phyloP scores from a whole-genome alignment of 2,329 filamentous ascomycete genomes.

The Didymella keratinophila region DNA sequence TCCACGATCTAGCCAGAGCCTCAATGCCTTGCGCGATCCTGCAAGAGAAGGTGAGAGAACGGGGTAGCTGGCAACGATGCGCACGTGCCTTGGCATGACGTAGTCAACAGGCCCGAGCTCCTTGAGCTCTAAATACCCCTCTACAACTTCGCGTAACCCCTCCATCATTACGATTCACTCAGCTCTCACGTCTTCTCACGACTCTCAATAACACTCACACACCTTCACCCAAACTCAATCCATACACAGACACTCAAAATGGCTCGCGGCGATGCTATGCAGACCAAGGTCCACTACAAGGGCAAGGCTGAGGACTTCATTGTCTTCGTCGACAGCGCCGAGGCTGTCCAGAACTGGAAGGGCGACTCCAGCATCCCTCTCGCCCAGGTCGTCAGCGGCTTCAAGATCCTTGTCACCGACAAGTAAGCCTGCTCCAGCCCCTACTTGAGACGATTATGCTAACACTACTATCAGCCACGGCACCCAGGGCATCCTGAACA shows the following conservation, averaged over 20 bases:
- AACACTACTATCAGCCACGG: slow-evolving; percentile 70
- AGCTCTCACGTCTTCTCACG: slow-evolving; percentile 14
- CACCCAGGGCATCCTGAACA: slow-evolving; percentile 78
- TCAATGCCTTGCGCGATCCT: slow-evolving; percentile 21
- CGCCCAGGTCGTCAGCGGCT: slow-evolving; percentile 83
- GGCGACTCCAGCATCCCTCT: slow-evolving; percentile 79
- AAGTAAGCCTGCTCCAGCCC: slow-evolving; percentile 67
- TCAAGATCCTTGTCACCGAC: slow-evolving; percentile 89
- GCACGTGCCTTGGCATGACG: slow-evolving; percentile 46
- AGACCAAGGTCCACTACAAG: slow-evolving; percentile 87
- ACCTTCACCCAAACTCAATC: not conserved
- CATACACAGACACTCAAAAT: slow-evolving; percentile 31
- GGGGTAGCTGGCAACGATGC: slow-evolving; percentile 7
- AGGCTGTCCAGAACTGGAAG: slow-evolving; percentile 82
- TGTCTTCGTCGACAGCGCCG: slow-evolving; percentile 67
- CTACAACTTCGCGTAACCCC: slow-evolving; percentile 39
- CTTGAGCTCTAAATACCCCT: slow-evolving; percentile 44
- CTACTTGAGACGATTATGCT: not conserved
- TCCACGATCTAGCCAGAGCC: slow-evolving; percentile 29
- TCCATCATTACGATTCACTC: slow-evolving; percentile 24
- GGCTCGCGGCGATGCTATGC: slow-evolving; percentile 59
- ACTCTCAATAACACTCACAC: not conserved
- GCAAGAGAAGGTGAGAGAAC: slow-evolving; percentile 21
- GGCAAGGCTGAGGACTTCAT: slow-evolving; percentile 74
- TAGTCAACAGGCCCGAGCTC: slow-evolving; percentile 34